These are phyloP conservation scores for Stephania yunnanensis DNA, from an alignment of 164 flowering plant genomes.

Conservation along the genomic window DNA sequence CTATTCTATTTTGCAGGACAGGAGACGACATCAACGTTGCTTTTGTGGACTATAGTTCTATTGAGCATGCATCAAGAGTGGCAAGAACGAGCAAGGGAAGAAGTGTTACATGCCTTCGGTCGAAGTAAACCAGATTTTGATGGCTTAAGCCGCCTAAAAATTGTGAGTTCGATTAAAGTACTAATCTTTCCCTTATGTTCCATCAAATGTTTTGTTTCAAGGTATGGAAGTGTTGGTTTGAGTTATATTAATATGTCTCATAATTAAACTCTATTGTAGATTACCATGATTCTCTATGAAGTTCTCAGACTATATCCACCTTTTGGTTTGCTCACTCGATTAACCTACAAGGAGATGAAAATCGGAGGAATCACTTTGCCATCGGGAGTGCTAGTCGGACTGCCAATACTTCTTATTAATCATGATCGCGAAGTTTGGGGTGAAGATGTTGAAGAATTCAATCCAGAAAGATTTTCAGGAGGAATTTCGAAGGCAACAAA, in stretches of 20 bases:
- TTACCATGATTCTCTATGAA: not conserved
- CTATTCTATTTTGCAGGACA: constrained; percentile 18
- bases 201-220: too few relatives aligned
- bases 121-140: constrained; percentile 14
- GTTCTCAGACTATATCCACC: not conserved
- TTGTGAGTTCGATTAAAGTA: constrained; percentile 11
- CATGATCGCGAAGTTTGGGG: not conserved
- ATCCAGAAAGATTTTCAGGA: not conserved
- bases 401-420: not conserved
- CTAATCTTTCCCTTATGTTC: too few relatives aligned
- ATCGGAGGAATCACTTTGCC: not conserved
- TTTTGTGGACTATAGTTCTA: constrained; percentile 16
- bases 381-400: not conserved
- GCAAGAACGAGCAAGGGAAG: constrained; percentile 15
- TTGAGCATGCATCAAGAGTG: constrained; percentile 13
- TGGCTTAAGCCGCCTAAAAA: constrained; percentile 16
- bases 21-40: constrained; percentile 9
- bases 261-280: not conserved
- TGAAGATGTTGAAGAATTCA: not conserved
- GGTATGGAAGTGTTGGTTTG: too few relatives aligned
- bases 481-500: not conserved
- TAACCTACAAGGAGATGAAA: not conserved
- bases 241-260: too few relatives aligned
- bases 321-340: not conserved
- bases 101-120: constrained; percentile 13